Conservation (phyloP, 371 early-diverging fungal species). For the Umbelopsis sp. region DNA sequence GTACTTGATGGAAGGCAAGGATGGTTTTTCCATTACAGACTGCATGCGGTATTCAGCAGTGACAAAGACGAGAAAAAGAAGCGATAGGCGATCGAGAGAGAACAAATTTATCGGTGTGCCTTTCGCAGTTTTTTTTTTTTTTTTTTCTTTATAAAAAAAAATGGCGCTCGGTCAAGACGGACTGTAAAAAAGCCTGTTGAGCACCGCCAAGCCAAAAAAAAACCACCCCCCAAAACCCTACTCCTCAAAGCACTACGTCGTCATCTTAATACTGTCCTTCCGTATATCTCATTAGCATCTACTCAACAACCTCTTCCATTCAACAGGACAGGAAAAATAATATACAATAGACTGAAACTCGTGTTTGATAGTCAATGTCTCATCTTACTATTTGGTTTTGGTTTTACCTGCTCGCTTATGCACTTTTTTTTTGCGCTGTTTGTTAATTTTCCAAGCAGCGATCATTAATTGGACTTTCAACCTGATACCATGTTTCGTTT, state of each 20-base stretch:
- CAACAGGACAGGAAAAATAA: too few relatives aligned
- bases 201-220: not conserved
- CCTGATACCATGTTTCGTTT: too few relatives aligned
- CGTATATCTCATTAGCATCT: too few relatives aligned
- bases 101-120: not conserved
- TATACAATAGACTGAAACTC: not conserved
- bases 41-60: not conserved
- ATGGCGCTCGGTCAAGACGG: not conserved
- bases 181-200: not conserved
- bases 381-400: not conserved
- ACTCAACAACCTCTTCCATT: too few relatives aligned
- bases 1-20: slow-evolving; percentile 39
- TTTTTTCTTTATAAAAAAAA: not conserved
- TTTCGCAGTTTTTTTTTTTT: slow-evolving; percentile 5
- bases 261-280: not conserved
- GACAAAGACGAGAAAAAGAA: not conserved
- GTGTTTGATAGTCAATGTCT: not conserved
- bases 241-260: not conserved
- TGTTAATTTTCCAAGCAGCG: too few relatives aligned
- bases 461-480: too few relatives aligned
- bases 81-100: not conserved
- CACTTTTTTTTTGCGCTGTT: too few relatives aligned
- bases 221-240: too few relatives aligned
- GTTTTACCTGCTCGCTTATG: not conserved
- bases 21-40: slow-evolving; percentile 28